A percentile compares a stretch with the other conserved stretches of the same genome.
Evolutionary conservation across 495 filamentous ascomycete species (phyloP).

Genomic region (Podospora comata): DNA sequence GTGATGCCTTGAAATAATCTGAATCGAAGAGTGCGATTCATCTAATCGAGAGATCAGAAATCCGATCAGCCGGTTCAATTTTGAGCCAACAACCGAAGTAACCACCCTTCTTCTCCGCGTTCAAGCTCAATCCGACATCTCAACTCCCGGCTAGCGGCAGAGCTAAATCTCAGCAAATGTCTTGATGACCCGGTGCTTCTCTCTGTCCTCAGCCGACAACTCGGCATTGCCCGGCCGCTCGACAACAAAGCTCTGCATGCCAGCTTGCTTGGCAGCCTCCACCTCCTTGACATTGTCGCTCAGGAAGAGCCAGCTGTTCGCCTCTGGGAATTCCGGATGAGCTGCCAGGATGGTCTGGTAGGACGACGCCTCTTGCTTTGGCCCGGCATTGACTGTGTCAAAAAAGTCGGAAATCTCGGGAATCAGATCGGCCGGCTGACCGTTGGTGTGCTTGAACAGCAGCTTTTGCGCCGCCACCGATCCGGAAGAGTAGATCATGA

Average conservation of each 20-base stretch:
- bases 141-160: background rate
- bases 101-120: background rate
- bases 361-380: slow-evolving; percentile 58
- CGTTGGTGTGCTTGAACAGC: slow-evolving; percentile 63
- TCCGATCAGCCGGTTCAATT: background rate
- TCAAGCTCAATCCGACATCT: background rate
- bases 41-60: background rate
- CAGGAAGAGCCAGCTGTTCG: slow-evolving; percentile 58
- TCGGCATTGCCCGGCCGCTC: slow-evolving; percentile 62
- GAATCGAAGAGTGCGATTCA: background rate
- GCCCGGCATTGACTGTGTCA: slow-evolving; percentile 71
- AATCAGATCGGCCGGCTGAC: slow-evolving; percentile 53
- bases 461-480: slow-evolving; percentile 69
- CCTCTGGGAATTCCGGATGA: slow-evolving; percentile 37
- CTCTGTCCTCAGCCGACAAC: slow-evolving; percentile 45
- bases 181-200: slow-evolving; percentile 41
- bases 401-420: slow-evolving; percentile 57
- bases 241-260: slow-evolving; percentile 59
- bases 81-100: background rate
- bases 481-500: slow-evolving; percentile 71
- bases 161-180: slow-evolving; percentile 44
- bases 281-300: slow-evolving; percentile 71
- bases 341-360: slow-evolving; percentile 56
- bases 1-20: background rate
- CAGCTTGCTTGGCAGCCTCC: slow-evolving; percentile 59